Evolutionary conservation across 2,329 filamentous ascomycete genomes (phyloP).

Genomic region (Verticillium longisporum): DNA sequence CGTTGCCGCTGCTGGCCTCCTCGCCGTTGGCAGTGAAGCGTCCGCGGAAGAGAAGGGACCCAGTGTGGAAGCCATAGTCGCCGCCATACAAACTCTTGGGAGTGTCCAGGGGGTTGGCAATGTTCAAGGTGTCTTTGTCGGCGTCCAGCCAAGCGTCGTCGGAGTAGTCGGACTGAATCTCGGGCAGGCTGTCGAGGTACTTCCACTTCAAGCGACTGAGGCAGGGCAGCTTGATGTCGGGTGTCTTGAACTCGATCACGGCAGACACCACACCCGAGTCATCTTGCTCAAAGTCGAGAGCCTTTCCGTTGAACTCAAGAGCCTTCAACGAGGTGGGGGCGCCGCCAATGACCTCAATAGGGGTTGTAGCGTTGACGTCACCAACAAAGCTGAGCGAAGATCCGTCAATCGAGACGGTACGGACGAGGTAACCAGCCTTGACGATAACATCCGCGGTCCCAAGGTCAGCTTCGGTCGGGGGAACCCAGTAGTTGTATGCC

Average conservation of each 20-base stretch:
- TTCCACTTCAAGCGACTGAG: constrained; percentile 9
- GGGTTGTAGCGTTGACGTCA: constrained; percentile 15
- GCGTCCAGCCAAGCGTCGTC: constrained; percentile 39
- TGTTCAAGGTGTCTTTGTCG: constrained; percentile 18
- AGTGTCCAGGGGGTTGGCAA: constrained; percentile 36
- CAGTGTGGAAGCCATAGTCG: constrained; percentile 65
- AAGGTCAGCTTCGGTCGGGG: constrained; percentile 9
- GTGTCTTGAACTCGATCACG: constrained; percentile 9
- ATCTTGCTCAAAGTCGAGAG: constrained; percentile 11
- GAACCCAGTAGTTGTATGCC: constrained; percentile 18
- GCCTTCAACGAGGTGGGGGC: constrained; percentile 9
- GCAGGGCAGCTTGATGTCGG: constrained; percentile 9
- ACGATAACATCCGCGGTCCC: constrained; percentile 14
- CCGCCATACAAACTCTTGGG: constrained; percentile 57
- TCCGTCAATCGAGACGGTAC: constrained; percentile 9
- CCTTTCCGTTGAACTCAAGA: constrained; percentile 12
- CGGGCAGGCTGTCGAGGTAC: constrained; percentile 15
- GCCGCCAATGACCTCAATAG: constrained; percentile 15
- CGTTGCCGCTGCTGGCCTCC: constrained; percentile 33
- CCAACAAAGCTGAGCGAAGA: constrained; percentile 14
- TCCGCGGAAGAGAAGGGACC: constrained; percentile 59
- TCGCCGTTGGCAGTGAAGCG: constrained; percentile 47
- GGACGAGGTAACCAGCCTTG: constrained; percentile 16
- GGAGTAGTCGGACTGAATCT: constrained; percentile 13
- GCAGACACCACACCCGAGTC: constrained; percentile 12